Evolutionary conservation across 495 filamentous ascomycete species (phyloP).

Genomic region (Cercophora scortea): DNA sequence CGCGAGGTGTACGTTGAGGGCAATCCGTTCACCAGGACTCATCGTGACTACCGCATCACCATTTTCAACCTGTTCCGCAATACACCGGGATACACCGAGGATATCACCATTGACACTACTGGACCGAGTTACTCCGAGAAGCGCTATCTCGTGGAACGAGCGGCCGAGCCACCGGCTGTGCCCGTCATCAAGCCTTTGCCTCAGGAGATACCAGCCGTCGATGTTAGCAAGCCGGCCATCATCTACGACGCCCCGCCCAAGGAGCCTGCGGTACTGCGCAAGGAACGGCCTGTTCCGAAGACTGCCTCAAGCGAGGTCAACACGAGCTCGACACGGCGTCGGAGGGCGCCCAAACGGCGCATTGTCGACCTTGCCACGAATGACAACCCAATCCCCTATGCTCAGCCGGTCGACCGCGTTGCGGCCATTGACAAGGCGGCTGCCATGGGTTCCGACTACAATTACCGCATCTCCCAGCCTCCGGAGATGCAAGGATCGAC

Average conservation of each 20-base stretch:
- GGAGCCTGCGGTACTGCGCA: slow-evolving; percentile 43
- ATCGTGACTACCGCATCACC: slow-evolving; percentile 72
- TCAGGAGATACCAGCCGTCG: slow-evolving; percentile 49
- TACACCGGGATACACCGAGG: slow-evolving; percentile 84
- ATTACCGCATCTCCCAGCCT: slow-evolving; percentile 38
- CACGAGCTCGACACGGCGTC: slow-evolving; percentile 42
- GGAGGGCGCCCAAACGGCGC: slow-evolving; percentile 55
- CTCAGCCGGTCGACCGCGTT: slow-evolving; percentile 15
- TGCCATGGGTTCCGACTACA: slow-evolving; percentile 17
- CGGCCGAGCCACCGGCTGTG: slow-evolving; percentile 60
- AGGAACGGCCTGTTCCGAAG: slow-evolving; percentile 38
- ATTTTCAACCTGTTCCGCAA: slow-evolving; percentile 96
- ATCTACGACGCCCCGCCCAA: slow-evolving; percentile 38
- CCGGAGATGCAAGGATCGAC: slow-evolving; percentile 22
- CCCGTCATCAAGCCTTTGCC: slow-evolving; percentile 64
- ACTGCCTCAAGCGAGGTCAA: slow-evolving; percentile 42
- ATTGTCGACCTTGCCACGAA: slow-evolving; percentile 75
- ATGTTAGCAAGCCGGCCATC: slow-evolving; percentile 56
- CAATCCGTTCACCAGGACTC: slow-evolving; percentile 86
- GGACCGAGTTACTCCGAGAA: slow-evolving; percentile 76
- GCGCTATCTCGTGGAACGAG: slow-evolving; percentile 77
- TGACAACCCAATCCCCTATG: slow-evolving; percentile 37
- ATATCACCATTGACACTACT: slow-evolving; percentile 79
- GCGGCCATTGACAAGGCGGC: not conserved
- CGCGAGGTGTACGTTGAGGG: slow-evolving; percentile 83